Evolutionary conservation across 1,284 basidiomycete species (phyloP).

Genomic region (Rhizopogon parksii): DNA sequence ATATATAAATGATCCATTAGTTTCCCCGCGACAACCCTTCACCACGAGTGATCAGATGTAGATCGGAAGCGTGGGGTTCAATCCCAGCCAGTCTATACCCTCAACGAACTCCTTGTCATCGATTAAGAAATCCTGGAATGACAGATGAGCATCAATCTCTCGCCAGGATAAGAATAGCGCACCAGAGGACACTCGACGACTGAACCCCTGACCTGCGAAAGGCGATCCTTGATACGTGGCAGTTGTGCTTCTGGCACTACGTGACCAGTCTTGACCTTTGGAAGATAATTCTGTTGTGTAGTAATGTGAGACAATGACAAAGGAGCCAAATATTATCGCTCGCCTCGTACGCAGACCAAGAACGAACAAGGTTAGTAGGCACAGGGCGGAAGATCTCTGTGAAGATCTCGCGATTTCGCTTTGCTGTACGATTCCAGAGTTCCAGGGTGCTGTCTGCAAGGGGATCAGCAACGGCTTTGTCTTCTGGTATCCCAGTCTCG

Average conservation of each 20-base stretch:
- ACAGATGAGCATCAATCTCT: slow-evolving; percentile 11
- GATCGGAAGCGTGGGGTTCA: slow-evolving; percentile 72
- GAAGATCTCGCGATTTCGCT: slow-evolving; percentile 74
- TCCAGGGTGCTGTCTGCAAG: slow-evolving; percentile 53
- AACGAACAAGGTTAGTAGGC: slow-evolving; percentile 73
- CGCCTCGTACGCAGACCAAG: slow-evolving; percentile 75
- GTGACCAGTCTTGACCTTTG: slow-evolving; percentile 77
- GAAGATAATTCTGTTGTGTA: slow-evolving; percentile 55
- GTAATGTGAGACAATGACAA: slow-evolving; percentile 5
- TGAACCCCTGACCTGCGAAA: slow-evolving; percentile 63
- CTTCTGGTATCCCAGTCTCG: slow-evolving; percentile 53
- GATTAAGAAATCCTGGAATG: slow-evolving; percentile 67
- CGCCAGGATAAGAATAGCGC: slow-evolving; percentile 8
- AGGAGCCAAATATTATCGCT: slow-evolving; percentile 23
- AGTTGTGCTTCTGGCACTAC: slow-evolving; percentile 63
- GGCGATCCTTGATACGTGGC: slow-evolving; percentile 63
- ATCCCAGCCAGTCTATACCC: slow-evolving; percentile 62
- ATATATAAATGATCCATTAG: too few species aligned
- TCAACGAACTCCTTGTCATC: slow-evolving; percentile 70
- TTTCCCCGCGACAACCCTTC: slow-evolving; percentile 4
- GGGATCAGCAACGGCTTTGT: slow-evolving; percentile 74
- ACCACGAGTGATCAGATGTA: slow-evolving; percentile 45
- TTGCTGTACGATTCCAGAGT: slow-evolving; percentile 70
- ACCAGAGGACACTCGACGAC: slow-evolving; percentile 76
- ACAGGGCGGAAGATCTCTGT: slow-evolving; percentile 78